phyloP scores from a whole-genome alignment of 805 yeast genomes.

The Starmerella gropengiesseri region DNA sequence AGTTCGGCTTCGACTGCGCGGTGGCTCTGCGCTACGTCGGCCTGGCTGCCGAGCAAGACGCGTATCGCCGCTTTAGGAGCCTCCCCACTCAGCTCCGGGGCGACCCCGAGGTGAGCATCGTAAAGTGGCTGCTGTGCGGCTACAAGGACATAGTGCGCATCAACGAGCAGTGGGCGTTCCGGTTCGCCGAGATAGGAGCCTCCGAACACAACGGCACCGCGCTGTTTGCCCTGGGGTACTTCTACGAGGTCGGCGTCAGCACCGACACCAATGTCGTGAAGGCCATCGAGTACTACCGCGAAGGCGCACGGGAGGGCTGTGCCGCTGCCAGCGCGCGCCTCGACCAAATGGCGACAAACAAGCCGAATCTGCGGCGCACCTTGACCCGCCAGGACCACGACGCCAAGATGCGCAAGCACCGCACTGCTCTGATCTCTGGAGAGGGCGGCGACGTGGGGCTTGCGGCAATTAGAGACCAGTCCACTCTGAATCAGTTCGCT shows the following conservation, averaged over 20 bases:
- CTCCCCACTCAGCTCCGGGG: constrained; percentile 24
- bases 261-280: constrained; percentile 34
- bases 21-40: constrained; percentile 30
- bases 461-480: constrained; percentile 15
- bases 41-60: constrained; percentile 30
- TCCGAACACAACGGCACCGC: constrained; percentile 51
- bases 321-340: constrained; percentile 29
- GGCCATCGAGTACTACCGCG: constrained; percentile 42
- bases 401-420: constrained; percentile 14
- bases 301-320: constrained; percentile 44
- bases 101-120: constrained; percentile 32
- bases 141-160: constrained; percentile 42
- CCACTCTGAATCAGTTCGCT: constrained; percentile 4
- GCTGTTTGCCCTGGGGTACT: constrained; percentile 59
- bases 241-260: constrained; percentile 56
- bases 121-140: constrained; percentile 62
- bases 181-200: constrained; percentile 57
- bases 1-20: constrained; percentile 28
- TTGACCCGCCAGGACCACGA: constrained; percentile 22
- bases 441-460: constrained; percentile 10
- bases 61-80: constrained; percentile 22
- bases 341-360: constrained; percentile 14
- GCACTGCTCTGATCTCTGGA: constrained; percentile 14
- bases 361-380: constrained; percentile 16
- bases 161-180: constrained; percentile 53